phyloP scores from a whole-genome alignment of 305 asterid species.

The Striga hermonthica region DNA sequence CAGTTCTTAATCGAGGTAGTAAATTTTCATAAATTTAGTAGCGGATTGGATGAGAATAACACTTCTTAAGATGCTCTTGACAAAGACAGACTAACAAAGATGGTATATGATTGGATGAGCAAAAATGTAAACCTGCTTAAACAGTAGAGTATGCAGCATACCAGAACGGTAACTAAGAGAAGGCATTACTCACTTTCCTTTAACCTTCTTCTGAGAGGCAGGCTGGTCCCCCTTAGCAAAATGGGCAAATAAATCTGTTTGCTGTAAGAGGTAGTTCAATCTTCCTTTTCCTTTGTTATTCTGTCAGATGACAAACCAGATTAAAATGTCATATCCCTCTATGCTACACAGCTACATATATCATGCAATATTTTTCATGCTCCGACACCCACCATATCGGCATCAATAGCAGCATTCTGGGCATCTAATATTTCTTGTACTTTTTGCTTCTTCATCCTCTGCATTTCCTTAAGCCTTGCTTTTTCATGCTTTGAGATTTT shows the following conservation, averaged over 20 bases:
- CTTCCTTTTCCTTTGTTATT: conserved; percentile 95
- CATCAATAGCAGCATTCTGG: conserved; percentile 92
- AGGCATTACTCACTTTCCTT: conserved; percentile 59
- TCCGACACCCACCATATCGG: conserved; percentile 71
- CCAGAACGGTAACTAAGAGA: neutral
- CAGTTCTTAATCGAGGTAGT: too few species aligned
- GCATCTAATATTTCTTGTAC: conserved; percentile 80
- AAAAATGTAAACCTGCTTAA: neutral
- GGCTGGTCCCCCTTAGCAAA: conserved; percentile 90
- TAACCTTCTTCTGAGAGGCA: conserved; percentile 61
- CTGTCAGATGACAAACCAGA: conserved; percentile 47
- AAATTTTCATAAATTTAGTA: too few species aligned
- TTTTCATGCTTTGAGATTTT: conserved; percentile 74
- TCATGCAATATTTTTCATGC: neutral
- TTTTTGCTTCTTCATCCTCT: conserved; percentile 76
- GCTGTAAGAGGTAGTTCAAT: conserved; percentile 87
- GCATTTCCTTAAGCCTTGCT: conserved; percentile 75
- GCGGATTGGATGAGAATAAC: neutral
- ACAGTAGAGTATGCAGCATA: conserved; percentile 1
- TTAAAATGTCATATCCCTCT: conserved; percentile 22
- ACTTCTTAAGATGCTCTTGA: conserved; percentile 3
- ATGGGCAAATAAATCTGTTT: conserved; percentile 97
- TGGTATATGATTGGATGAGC: neutral
- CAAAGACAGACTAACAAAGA: conserved; percentile 1
- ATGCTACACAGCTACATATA: neutral